phyloP scores from a whole-genome alignment of 2,329 filamentous ascomycete species.

The Rhexocercosporidium sp. region DNA sequence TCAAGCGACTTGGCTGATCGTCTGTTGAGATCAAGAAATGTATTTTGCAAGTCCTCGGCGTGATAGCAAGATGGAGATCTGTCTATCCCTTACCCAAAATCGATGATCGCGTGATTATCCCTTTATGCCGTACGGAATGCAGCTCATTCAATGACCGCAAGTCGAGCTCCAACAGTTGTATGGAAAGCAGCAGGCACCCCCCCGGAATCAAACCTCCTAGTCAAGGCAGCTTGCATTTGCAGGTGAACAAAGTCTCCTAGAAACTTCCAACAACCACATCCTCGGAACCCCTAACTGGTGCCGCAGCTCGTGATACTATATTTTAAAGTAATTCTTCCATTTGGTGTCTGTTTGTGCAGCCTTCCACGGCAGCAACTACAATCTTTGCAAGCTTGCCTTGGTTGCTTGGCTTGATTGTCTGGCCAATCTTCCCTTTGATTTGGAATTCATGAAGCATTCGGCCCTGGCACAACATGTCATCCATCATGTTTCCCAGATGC shows the following conservation, averaged over 20 bases:
- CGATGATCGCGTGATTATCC: not conserved
- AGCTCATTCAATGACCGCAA: not conserved
- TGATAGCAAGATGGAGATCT: not conserved
- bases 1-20: constrained; percentile 4
- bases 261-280: constrained; percentile 9
- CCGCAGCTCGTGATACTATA: not conserved
- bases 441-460: not conserved
- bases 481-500: not conserved
- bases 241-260: not conserved
- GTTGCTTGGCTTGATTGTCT: not conserved
- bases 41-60: not conserved
- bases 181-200: constrained; percentile 7
- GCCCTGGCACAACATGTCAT: not conserved
- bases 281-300: constrained; percentile 6
- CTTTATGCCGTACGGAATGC: not conserved
- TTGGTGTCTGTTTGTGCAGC: not conserved
- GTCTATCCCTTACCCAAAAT: not conserved
- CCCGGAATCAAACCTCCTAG: not conserved
- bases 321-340: not conserved
- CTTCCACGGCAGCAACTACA: not conserved
- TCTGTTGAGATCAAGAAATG: not conserved
- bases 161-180: not conserved
- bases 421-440: not conserved
- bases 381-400: not conserved
- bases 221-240: constrained; percentile 9